Base-by-base conservation (phyloP, 306 rosid species). In the Herpetospermum pedunculosum region DNA sequence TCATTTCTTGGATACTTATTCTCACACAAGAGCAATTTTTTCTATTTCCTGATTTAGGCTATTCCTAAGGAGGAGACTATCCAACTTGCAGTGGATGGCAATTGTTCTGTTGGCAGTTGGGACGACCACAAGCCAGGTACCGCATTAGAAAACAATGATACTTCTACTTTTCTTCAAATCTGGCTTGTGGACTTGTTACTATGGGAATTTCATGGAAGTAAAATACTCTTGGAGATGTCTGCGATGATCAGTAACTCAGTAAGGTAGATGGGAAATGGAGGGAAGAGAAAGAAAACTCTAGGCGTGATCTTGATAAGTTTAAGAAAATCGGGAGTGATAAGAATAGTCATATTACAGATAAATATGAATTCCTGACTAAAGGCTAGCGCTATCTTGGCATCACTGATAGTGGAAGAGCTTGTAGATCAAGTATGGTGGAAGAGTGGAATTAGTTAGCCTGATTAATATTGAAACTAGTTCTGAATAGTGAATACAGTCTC, bases 91-190 rank as follows among this genome's bases (percentile, higher is more conserved):
- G 80, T 89, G 97, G 98, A 87, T 91, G 82, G 98, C 96, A 30
- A 73, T 93, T 83, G 62, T 87, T 78, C 58, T 93, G 30, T 80
- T 93, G 88, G 98, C 98, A 76, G 86, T 93, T 57, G 98, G 97
- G 80, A 87, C 98, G 69, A 93, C 98, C 86, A 91, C 97, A 30
- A 93, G 98, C 86, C 98, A 93, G 96, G 96, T 90, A 75, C 38
- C n/a, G 43, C 59, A 28, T 4, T 46, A 41, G n/a, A 67, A 67
- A 41, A 23, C 53, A 67, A 40, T 6, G 34, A 40, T 25, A 6
- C 48, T 67, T 67, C 21, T 23, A 5, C n/a, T 41, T 8, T 23
- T 67, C 16, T 19, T 40, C 52, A 21, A 11, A 67, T 67, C 19
- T 41, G 29, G 73, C 35, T 67, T 41, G 25, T 12, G 53, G 72